phyloP scores from a whole-genome alignment of 2,329 filamentous ascomycete genomes.

The Cylindrodendrum hubeiense region DNA sequence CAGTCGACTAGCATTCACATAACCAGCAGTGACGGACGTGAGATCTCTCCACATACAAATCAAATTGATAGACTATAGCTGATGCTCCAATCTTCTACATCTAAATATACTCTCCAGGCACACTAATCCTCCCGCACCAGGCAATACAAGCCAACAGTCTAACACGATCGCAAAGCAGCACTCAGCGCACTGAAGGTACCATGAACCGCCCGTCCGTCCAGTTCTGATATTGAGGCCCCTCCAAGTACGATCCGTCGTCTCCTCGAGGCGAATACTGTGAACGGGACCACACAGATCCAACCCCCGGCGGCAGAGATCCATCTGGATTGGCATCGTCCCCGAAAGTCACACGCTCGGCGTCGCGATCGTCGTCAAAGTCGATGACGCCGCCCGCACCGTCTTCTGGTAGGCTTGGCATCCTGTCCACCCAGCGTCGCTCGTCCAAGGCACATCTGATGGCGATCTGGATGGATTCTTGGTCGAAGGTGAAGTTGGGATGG shows the following conservation, averaged over 20 bases:
- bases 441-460: conserved; percentile 54
- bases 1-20: background rate
- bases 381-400: conserved; percentile 55
- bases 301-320: conserved; percentile 50
- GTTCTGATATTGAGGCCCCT: conserved; percentile 41
- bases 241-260: conserved; percentile 53
- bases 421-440: conserved; percentile 52
- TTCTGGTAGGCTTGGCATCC: conserved; percentile 48
- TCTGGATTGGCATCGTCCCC: conserved; percentile 53
- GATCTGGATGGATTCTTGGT: conserved; percentile 59
- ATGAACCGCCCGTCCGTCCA: conserved; percentile 34
- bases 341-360: conserved; percentile 47
- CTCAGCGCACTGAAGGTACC: conserved; percentile 25
- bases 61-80: background rate
- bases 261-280: conserved; percentile 55
- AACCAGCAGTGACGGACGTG: background rate
- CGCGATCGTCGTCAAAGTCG: conserved; percentile 55
- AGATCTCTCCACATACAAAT: background rate
- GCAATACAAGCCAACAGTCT: background rate
- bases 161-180: background rate
- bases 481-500: conserved; percentile 58
- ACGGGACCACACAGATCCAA: conserved; percentile 44
- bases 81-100: background rate
- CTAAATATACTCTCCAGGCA: background rate
- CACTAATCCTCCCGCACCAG: too few relatives aligned